Evolutionary conservation across 495 filamentous ascomycete genomes (phyloP).

Genomic region (Tuber aestivum): DNA sequence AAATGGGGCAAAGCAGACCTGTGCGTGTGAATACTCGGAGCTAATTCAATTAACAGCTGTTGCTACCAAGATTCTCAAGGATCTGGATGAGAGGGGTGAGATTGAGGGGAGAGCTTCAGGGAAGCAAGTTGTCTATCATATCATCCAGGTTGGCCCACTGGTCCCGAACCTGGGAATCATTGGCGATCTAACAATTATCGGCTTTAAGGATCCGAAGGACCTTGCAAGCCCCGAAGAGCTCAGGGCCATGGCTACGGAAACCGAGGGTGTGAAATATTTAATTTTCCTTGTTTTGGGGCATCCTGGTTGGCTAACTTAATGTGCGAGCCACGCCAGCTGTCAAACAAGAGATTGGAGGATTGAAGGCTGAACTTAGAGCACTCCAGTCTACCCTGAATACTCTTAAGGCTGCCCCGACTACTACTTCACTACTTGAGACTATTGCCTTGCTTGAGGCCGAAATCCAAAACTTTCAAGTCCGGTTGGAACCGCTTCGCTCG

Average conservation of each 20-base stretch:
- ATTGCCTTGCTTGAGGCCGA: slow-evolving; percentile 31
- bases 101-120: slow-evolving; percentile 41
- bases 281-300: not conserved
- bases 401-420: slow-evolving; percentile 34
- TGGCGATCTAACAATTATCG: slow-evolving; percentile 9
- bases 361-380: slow-evolving; percentile 36
- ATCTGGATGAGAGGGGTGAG: slow-evolving; percentile 38
- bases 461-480: slow-evolving; percentile 19
- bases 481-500: slow-evolving; percentile 23
- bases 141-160: slow-evolving; percentile 27
- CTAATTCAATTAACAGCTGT: slow-evolving; percentile 24
- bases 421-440: slow-evolving; percentile 28
- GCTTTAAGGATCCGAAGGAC: slow-evolving; percentile 36
- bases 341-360: slow-evolving; percentile 26
- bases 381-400: slow-evolving; percentile 34
- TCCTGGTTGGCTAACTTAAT: slow-evolving; percentile 16
- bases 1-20: not conserved
- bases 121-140: slow-evolving; percentile 42
- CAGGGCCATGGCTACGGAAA: slow-evolving; percentile 34
- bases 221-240: slow-evolving; percentile 37
- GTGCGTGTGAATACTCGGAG: not conserved
- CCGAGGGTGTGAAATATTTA: slow-evolving; percentile 23
- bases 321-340: slow-evolving; percentile 19
- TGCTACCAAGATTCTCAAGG: slow-evolving; percentile 37
- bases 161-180: not conserved